Evolutionary conservation across 2,329 filamentous ascomycete genomes (phyloP), one percentile per base, ranked within the genome.

Genomic region (Colletotrichum aenigma): DNA sequence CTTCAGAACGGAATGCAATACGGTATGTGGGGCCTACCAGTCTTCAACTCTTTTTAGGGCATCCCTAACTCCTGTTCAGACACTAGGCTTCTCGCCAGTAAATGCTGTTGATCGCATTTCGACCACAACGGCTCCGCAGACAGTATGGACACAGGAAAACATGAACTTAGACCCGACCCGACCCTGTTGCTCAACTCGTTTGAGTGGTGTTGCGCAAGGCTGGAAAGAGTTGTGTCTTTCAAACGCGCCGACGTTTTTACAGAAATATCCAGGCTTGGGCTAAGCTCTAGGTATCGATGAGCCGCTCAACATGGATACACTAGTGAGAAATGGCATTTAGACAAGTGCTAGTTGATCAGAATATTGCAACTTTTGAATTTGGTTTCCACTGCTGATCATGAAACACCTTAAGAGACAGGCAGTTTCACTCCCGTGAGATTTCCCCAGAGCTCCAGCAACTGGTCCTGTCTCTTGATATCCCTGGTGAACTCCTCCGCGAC

Each of bases 391-490:
- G 60, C n/a, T 26, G 55, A 52, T 60, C 56, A 16, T 38, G n/a
- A 21, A 38, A 7, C 34, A 10, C 18, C 6, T 32, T 24, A 66
- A 10, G 28, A 30, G 4, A 30, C n/a, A 55, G 73, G 43, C 13
- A 75, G 34, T 18, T 60, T 68, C 2, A 75, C 26, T 3, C 80
- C 80, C 30, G 78, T 81, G 10, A 84, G 79, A 21, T 80, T 77
- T 43, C 80, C 82, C 71, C 86, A 76, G 16, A 80, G 77, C 68
- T 83, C 80, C 71, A 90, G 72, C 38, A 90, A 78, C 76, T 80
- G 81, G 15, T 89, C 86, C 79, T 91, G 89, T 60, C 82, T 81
- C 69, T 77, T 78, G 48, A 82, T 82, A 70, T 89, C 85, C 24
- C 83, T 79, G 16, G 81, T 84, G 43, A 77, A 85, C 70, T 76